Evolutionary conservation across 805 yeast genomes (phyloP).

Genomic region (Kazachstania bromeliacearum): DNA sequence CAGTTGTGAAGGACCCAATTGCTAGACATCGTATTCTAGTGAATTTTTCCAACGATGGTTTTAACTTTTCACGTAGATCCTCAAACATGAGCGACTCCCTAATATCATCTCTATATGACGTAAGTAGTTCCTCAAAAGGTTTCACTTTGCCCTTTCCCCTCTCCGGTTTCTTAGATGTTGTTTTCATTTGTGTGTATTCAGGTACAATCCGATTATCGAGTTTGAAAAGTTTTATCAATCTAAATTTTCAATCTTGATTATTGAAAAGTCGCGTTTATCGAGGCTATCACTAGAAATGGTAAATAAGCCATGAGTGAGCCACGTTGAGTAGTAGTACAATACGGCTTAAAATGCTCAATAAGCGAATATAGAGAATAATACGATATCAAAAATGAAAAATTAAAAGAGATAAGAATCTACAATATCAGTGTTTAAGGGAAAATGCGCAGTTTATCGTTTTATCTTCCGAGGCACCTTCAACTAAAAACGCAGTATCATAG

Average conservation of each 20-base stretch:
- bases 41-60: conserved; percentile 8
- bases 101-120: conserved; percentile 16
- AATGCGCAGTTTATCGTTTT: too few relatives aligned
- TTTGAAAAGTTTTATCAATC: neutral
- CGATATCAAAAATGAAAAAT: too few relatives aligned
- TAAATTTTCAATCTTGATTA: neutral
- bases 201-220: neutral
- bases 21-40: conserved; percentile 54
- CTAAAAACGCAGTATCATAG: too few relatives aligned
- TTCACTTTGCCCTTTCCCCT: neutral
- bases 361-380: too few relatives aligned
- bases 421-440: too few relatives aligned
- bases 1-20: conserved; percentile 55
- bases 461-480: too few relatives aligned
- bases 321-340: too few relatives aligned
- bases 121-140: conserved; percentile 8
- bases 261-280: too few relatives aligned
- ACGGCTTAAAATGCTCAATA: too few relatives aligned
- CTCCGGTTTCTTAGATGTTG: neutral
- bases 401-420: too few relatives aligned
- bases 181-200: neutral
- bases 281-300: too few relatives aligned
- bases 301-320: too few relatives aligned
- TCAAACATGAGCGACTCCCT: conserved; percentile 23
- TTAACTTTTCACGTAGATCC: conserved; percentile 17